Base-by-base conservation (phyloP, 306 rosid species). In the Begonia masoniana region DNA sequence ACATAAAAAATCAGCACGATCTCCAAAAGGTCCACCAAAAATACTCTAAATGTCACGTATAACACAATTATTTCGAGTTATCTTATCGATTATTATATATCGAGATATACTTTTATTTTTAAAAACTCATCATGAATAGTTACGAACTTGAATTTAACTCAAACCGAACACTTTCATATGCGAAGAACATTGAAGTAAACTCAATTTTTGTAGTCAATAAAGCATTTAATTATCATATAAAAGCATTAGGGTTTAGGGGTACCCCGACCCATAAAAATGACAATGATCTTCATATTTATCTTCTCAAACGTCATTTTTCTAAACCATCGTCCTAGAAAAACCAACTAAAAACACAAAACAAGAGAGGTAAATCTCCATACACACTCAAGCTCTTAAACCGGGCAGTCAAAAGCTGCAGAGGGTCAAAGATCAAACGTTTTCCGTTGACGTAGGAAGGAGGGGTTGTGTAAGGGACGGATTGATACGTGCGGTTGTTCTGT, bases 371-470 rank as follows among this genome's bases (percentile, higher is more conserved):
- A 71, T 73, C 65, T 26, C 66, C 61, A 52, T 15, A 64, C 77
- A 71, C 85, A 69, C 83, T 63, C 77, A 85, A 71, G 75, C 79
- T 77, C 72, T 71, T 69, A 77, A 58, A 11, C 66, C 41, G 43
- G 70, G 59, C 47, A 71, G 70, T 67, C 41, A 59, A 17, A 17
- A 17, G 19, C 19, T 17, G 19, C 19, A 1, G 74, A 72, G 58
- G 75, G 66, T 42, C 7, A 9, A 15, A 61, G 65, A 26, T 86
- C 69, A 91, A 42, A 91, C 97, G 62, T 71, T 85, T 56, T 85
- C 97, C 48, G 92, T 75, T 23, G 94, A 78, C 35, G 95, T 68
- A 68, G 84, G 85, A 39, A 89, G 82, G 15, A 89, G 97, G 50
- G 95, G 95, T 66, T 85, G 87, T 61, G 74, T 63, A 36, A 89